Evolutionary conservation across 176 grass and related monocot species (phyloP).

Genomic region (Phragmites australis): DNA sequence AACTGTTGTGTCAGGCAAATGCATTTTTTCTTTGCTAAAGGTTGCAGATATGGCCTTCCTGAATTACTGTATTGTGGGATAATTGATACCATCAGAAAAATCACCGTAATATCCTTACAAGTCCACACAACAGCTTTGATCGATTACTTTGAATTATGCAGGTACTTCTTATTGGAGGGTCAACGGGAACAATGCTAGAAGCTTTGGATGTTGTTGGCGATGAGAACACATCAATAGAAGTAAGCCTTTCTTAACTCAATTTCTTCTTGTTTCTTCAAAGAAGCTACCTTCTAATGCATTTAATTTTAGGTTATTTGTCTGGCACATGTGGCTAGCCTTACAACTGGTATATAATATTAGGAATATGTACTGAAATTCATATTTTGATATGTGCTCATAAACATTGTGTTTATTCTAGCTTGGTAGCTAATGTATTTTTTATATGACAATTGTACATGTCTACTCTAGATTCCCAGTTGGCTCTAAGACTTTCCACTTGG

Average conservation of each 20-base stretch:
- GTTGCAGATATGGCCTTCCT: background rate
- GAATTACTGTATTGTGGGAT: background rate
- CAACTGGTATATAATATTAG: background rate
- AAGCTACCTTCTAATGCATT: background rate
- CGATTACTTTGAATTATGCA: conserved; percentile 33
- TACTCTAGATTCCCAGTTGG: background rate
- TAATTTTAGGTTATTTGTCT: background rate
- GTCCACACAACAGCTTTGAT: background rate
- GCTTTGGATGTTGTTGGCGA: conserved; percentile 90
- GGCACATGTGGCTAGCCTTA: background rate
- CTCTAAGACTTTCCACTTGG: background rate
- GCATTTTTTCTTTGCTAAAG: background rate
- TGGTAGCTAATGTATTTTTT: background rate
- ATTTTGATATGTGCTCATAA: background rate
- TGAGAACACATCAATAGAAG: conserved; percentile 56
- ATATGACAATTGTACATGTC: background rate
- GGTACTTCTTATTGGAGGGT: conserved; percentile 98
- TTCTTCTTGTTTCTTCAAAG: background rate
- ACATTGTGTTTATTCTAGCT: background rate
- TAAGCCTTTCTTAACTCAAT: conserved; percentile 41
- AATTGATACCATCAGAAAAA: background rate
- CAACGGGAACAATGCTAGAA: conserved; percentile 95
- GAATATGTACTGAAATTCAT: conserved; percentile 8
- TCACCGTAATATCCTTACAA: conserved; percentile 4
- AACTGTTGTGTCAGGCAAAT: conserved; percentile 13